Percentiles rank a stretch among this genome's conserved stretches.
phyloP scores from a whole-genome alignment of 2,329 filamentous ascomycete genomes.

The Calonectria henricotiae region DNA sequence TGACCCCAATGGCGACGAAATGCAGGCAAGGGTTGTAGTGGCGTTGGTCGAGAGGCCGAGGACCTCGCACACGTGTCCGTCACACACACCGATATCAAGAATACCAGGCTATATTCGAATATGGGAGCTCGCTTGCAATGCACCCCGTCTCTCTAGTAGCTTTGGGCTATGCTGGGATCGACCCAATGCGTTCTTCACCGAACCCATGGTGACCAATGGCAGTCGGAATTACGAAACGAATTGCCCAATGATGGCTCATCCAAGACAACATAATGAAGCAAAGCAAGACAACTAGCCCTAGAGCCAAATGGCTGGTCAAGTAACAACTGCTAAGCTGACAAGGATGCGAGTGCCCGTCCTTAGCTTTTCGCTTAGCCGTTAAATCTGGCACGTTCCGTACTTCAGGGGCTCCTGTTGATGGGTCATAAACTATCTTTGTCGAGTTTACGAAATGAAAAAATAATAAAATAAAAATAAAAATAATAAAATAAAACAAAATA shows the following conservation, averaged over 20 bases:
- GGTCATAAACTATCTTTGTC: conserved; percentile 2
- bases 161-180: conserved; percentile 8
- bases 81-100: conserved; percentile 16
- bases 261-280: not conserved
- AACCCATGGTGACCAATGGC: conserved; percentile 18
- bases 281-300: conserved; percentile 4
- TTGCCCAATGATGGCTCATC: conserved; percentile 16
- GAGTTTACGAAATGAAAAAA: not conserved
- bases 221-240: not conserved
- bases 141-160: conserved; percentile 17
- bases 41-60: conserved; percentile 10
- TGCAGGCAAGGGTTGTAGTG: not conserved
- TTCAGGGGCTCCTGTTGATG: conserved; percentile 25
- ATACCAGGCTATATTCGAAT: conserved; percentile 18
- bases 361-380: conserved; percentile 7
- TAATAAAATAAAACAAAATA: too few relatives aligned
- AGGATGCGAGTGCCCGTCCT: not conserved
- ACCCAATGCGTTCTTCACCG: conserved; percentile 24
- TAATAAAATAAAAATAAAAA: too few relatives aligned
- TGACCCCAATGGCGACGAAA: not conserved
- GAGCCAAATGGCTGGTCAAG: not conserved
- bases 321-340: not conserved
- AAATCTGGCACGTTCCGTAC: conserved; percentile 23
- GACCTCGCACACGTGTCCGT: conserved; percentile 15
- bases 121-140: conserved; percentile 18